Evolutionary conservation across 2,329 filamentous ascomycete species (phyloP).

Genomic region (Chaetomium strumarium): DNA sequence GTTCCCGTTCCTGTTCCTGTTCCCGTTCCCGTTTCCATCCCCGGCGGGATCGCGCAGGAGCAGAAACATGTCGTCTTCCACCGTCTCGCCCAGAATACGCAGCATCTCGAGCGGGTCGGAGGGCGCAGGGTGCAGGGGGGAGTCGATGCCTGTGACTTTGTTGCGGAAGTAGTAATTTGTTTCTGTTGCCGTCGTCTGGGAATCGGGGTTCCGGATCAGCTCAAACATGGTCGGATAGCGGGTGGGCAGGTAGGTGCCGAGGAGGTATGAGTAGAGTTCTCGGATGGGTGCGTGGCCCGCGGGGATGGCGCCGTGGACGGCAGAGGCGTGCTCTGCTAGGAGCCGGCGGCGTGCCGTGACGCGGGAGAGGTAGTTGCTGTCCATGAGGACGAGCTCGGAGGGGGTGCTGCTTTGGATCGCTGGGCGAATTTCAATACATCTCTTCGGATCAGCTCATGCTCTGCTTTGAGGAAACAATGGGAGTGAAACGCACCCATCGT

Average conservation of each 20-base stretch:
- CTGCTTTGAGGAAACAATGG: background rate
- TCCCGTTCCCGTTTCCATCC: constrained; percentile 15
- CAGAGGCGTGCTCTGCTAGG: constrained; percentile 34
- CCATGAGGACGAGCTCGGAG: constrained; percentile 48
- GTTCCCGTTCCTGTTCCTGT: constrained; percentile 16
- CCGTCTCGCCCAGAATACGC: constrained; percentile 40
- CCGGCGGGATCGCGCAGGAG: constrained; percentile 35
- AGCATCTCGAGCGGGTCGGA: constrained; percentile 33
- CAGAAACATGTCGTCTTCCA: constrained; percentile 50
- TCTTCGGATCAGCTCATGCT: too few relatives aligned
- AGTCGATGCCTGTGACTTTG: constrained; percentile 30
- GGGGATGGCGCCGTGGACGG: constrained; percentile 39
- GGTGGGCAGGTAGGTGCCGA: constrained; percentile 41
- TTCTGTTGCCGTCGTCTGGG: too few relatives aligned
- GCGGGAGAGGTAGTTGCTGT: constrained; percentile 43
- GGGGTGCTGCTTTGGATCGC: constrained; percentile 13
- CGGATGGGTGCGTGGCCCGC: constrained; percentile 37
- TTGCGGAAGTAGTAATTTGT: too few relatives aligned
- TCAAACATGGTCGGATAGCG: constrained; percentile 45
- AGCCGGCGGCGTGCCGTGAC: constrained; percentile 36
- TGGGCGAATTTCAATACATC: background rate
- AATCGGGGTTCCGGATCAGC: constrained; percentile 22
- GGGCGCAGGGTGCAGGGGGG: constrained; percentile 27
- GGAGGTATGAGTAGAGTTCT: constrained; percentile 45
- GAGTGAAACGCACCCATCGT: constrained; percentile 42